Conservation (phyloP, 306 rosid genomes). For the Rosa chinensis region DNA sequence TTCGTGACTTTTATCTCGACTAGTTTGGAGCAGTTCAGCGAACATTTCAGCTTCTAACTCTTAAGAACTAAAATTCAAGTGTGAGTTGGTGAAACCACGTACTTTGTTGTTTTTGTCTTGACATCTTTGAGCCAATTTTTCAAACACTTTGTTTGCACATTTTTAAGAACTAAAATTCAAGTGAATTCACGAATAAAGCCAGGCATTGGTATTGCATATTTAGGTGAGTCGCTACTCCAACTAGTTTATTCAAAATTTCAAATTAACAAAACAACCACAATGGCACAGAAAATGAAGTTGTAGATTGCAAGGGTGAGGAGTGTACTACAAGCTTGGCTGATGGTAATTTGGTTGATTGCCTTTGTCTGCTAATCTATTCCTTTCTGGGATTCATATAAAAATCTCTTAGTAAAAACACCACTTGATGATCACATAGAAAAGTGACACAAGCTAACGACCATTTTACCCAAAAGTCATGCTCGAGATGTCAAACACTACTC, state of each 20-base stretch:
- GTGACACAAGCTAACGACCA: background rate
- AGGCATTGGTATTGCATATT: background rate
- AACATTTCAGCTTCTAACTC: background rate
- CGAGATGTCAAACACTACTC: constrained; percentile 37
- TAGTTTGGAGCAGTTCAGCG: background rate
- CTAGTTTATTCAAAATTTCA: background rate
- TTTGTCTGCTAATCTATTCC: constrained; percentile 26
- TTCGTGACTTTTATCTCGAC: background rate
- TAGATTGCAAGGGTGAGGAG: constrained; percentile 13
- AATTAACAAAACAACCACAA: background rate
- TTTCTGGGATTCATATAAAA: background rate
- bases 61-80: background rate
- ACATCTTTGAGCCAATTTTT: background rate
- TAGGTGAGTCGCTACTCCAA: background rate
- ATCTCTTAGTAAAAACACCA: background rate
- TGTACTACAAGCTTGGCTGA: constrained; percentile 17
- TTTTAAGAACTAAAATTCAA: no score
- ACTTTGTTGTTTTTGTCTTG: background rate
- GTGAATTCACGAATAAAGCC: background rate
- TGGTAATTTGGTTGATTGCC: constrained; percentile 14
- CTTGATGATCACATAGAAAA: constrained; percentile 5
- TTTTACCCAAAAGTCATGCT: constrained; percentile 28
- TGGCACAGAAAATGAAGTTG: background rate
- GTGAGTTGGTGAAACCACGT: background rate
- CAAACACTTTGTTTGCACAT: background rate